phyloP scores from a whole-genome alignment of 129 eudicot genomes.

The Helianthus annuus region DNA sequence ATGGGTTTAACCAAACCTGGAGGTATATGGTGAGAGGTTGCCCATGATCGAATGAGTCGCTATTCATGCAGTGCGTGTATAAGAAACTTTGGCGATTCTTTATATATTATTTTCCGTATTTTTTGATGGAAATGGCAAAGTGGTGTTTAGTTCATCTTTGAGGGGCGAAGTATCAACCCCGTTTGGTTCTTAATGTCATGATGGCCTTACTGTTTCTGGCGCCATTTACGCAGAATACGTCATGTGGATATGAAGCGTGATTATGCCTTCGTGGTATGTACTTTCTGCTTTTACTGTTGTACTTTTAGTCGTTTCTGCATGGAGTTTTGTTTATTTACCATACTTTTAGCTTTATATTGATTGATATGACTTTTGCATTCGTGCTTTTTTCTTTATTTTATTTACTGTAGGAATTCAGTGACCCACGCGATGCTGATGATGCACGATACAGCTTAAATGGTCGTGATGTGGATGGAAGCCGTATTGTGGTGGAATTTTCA shows the following conservation, averaged over 20 bases:
- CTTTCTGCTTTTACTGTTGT: background rate
- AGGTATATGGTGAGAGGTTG: slow-evolving; percentile 76
- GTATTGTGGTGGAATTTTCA: slow-evolving; percentile 79
- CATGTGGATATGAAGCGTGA: slow-evolving; percentile 99
- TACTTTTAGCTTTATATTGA: background rate
- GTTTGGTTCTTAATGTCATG: slow-evolving; percentile 63
- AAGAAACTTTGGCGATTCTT: slow-evolving; percentile 84
- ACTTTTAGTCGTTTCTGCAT: background rate
- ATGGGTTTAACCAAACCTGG: slow-evolving; percentile 23
- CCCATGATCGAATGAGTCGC: slow-evolving; percentile 75
- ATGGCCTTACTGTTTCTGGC: slow-evolving; percentile 89
- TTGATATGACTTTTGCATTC: slow-evolving; percentile 30
- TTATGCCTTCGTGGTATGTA: slow-evolving; percentile 85
- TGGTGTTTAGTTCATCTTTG: slow-evolving; percentile 86
- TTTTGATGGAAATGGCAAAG: slow-evolving; percentile 74
- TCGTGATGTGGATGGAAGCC: slow-evolving; percentile 88
- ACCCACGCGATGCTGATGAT: slow-evolving; percentile 93
- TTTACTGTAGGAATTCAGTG: slow-evolving; percentile 70
- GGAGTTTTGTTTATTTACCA: background rate
- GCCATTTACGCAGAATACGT: slow-evolving; percentile 93
- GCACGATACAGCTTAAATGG: slow-evolving; percentile 80
- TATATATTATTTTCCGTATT: slow-evolving; percentile 64
- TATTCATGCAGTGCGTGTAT: slow-evolving; percentile 50
- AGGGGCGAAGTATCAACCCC: slow-evolving; percentile 85
- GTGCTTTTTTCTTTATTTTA: background rate